Evolutionary conservation across 495 filamentous ascomycete genomes (phyloP).

Genomic region (Penicillium lagena): DNA sequence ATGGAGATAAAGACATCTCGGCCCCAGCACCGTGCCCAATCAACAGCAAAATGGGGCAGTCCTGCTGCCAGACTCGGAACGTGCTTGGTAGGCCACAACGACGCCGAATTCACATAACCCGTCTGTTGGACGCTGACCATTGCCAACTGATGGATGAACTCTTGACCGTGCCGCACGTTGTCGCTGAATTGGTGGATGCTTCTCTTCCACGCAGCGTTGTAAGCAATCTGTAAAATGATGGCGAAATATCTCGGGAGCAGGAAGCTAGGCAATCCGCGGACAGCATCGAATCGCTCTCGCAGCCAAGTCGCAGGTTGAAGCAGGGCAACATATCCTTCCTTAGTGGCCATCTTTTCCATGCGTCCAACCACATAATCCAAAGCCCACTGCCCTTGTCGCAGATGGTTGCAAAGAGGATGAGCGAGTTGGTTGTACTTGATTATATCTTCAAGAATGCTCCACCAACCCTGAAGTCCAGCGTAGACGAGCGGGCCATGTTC

Average conservation of each 20-base stretch:
- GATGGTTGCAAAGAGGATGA: slow-evolving; percentile 86
- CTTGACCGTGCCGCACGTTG: slow-evolving; percentile 71
- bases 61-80: slow-evolving; percentile 90
- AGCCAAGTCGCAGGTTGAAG: slow-evolving; percentile 68
- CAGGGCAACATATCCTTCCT: slow-evolving; percentile 52
- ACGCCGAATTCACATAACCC: slow-evolving; percentile 81
- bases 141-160: slow-evolving; percentile 76
- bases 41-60: slow-evolving; percentile 86
- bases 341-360: slow-evolving; percentile 63
- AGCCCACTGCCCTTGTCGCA: slow-evolving; percentile 91
- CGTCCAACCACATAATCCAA: slow-evolving; percentile 80
- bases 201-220: slow-evolving; percentile 73
- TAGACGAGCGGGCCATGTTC: slow-evolving; percentile 81
- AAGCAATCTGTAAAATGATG: slow-evolving; percentile 78
- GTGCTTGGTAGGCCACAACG: slow-evolving; percentile 75
- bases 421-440: slow-evolving; percentile 87
- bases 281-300: slow-evolving; percentile 73
- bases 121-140: slow-evolving; percentile 89
- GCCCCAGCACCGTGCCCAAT: slow-evolving; percentile 97
- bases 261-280: slow-evolving; percentile 78
- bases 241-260: slow-evolving; percentile 91
- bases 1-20: slow-evolving; percentile 95
- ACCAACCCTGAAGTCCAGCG: slow-evolving; percentile 96
- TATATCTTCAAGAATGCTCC: slow-evolving; percentile 82
- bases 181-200: slow-evolving; percentile 70